These are phyloP conservation scores for Ceriops tagal DNA, from an alignment of 345 rosid species.

Conservation along the genomic window DNA sequence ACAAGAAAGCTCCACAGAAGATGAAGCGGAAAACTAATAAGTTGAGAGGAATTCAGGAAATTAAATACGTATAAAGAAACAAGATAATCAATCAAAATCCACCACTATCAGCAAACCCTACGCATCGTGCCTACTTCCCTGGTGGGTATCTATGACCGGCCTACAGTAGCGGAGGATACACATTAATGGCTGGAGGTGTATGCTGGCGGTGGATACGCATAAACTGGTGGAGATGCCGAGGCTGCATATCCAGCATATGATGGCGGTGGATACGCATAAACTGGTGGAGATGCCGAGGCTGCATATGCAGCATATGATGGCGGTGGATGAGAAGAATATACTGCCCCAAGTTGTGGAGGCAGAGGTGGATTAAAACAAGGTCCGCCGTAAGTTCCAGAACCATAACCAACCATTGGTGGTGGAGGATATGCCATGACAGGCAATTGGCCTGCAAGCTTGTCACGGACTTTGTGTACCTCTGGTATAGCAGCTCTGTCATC, in stretches of 20 bases:
- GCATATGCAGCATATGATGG: slow-evolving; percentile 18
- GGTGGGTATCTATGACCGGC: slow-evolving; percentile 31
- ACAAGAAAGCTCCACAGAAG: no score
- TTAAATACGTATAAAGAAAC: no score
- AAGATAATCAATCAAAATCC: slow-evolving; percentile 27
- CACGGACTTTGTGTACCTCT: not conserved
- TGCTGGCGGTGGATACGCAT: slow-evolving; percentile 19
- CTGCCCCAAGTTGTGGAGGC: slow-evolving; percentile 14
- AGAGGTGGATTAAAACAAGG: slow-evolving; percentile 22
- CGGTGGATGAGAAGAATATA: slow-evolving; percentile 20
- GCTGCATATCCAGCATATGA: no score
- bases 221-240: not conserved
- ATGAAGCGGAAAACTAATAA: no score
- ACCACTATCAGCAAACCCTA: slow-evolving; percentile 19
- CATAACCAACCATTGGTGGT: slow-evolving; percentile 5
- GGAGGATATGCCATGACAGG: slow-evolving; percentile 19
- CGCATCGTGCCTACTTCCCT: slow-evolving; percentile 23
- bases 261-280: slow-evolving; percentile 19
- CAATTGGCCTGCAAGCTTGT: not conserved
- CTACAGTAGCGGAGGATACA: slow-evolving; percentile 13
- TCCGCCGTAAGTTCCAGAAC: slow-evolving; percentile 6
- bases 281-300: slow-evolving; percentile 28
- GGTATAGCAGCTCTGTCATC: slow-evolving; percentile 22
- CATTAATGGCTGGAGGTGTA: no score
- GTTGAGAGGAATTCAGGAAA: no score